phyloP scores from a whole-genome alignment of 1,284 basidiomycete genomes.

The Cryptococcus neoformans region DNA sequence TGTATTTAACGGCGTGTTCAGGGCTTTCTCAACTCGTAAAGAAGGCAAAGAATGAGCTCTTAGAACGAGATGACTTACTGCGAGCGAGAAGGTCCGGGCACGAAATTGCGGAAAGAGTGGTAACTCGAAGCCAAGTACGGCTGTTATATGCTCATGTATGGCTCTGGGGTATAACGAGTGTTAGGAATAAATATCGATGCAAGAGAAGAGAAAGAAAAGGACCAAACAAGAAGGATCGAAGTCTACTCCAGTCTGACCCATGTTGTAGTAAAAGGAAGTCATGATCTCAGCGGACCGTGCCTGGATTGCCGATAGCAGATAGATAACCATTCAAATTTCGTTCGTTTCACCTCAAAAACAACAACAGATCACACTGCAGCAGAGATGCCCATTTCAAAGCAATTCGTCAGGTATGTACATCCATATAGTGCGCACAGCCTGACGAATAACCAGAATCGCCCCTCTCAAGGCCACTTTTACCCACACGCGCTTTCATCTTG shows the following conservation, averaged over 20 bases:
- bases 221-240: too few relatives aligned
- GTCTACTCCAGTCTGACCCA: too few relatives aligned
- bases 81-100: neutral
- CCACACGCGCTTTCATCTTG: conserved; percentile 66
- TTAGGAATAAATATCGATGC: too few relatives aligned
- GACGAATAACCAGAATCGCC: conserved; percentile 53
- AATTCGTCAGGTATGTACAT: neutral
- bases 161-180: neutral
- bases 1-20: too few relatives aligned
- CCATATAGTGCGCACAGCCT: conserved; percentile 22
- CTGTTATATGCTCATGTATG: neutral
- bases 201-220: too few relatives aligned
- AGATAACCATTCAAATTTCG: neutral
- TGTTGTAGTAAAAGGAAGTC: too few relatives aligned
- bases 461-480: conserved; percentile 56
- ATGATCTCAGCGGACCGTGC: neutral
- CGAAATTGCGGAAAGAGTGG: neutral
- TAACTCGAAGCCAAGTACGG: neutral
- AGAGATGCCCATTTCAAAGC: neutral
- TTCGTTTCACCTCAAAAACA: neutral
- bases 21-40: neutral
- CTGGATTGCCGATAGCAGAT: neutral
- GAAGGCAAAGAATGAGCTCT: neutral
- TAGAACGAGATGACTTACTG: neutral
- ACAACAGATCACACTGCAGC: neutral